A percentile compares a stretch with the other conserved stretches of the same genome.
Evolutionary conservation across 1,284 basidiomycete species (phyloP).

Genomic region (Chalciporus sp.): DNA sequence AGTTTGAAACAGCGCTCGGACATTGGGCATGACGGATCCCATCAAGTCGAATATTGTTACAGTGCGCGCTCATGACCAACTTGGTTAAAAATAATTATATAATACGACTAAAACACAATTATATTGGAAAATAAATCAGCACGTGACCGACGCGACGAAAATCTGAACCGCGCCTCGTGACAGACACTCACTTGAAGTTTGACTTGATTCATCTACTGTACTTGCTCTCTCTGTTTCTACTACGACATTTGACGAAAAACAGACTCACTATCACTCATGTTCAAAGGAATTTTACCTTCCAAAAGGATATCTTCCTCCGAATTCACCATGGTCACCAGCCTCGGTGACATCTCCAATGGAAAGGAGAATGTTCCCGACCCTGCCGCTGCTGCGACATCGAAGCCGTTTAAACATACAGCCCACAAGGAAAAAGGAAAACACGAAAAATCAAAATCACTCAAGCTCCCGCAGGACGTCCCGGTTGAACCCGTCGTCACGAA

Average conservation of each 20-base stretch:
- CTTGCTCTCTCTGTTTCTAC: conserved; percentile 3
- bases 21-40: not conserved
- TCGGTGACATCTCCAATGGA: conserved; percentile 50
- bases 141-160: conserved; percentile 37
- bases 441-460: conserved; percentile 36
- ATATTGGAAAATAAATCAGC: conserved; percentile 32
- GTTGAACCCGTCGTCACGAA: conserved; percentile 48
- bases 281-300: conserved; percentile 72
- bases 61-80: not conserved
- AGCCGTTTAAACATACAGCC: conserved; percentile 29
- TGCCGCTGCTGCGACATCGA: conserved; percentile 20
- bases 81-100: too few relatives aligned
- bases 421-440: conserved; percentile 43
- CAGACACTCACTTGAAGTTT: not conserved
- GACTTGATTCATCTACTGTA: not conserved
- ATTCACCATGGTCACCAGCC: conserved; percentile 68
- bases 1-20: conserved; percentile 15
- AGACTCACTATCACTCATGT: conserved; percentile 46
- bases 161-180: conserved; percentile 37
- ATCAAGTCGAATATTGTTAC: too few relatives aligned
- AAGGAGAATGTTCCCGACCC: conserved; percentile 65
- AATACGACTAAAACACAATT: conserved; percentile 16
- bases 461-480: conserved; percentile 40
- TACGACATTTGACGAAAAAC: not conserved
- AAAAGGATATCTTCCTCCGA: conserved; percentile 64